Evolutionary conservation across 495 filamentous ascomycete genomes (phyloP), one percentile per base, ranked within the genome.

Genomic region (Xylaria bambusicola): DNA sequence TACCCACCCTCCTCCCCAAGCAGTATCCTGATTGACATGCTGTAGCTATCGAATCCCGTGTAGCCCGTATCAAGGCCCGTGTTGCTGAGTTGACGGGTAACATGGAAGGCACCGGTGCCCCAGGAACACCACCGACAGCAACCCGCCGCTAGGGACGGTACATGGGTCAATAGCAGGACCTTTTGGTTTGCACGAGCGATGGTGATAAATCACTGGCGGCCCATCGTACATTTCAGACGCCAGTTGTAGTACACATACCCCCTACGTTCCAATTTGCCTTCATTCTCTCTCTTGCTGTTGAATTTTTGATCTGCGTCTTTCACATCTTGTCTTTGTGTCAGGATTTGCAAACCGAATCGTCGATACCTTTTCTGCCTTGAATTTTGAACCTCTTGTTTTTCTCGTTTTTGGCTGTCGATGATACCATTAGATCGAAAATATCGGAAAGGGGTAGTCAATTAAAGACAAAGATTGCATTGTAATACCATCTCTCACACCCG

Each of bases 31-130:
- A 41, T 72, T 80, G 66, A 80, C 65, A 36, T 62, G 27, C n/a
- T 46, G 9, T 59, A 95, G 91, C 92, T 26, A 97, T 98, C 64
- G 94, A 98, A 72, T 90, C 91, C 38, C 89, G 94, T 55, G 94
- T 97, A 58, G 94, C 94, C 35, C 89, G 95, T 55, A 98, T 98
- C 82, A 97, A 97, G 76, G 95, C 95, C 55, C 84, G 94, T 35
- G 95, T 98, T 46, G 94, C 94, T 45, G 91, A 96, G 74, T 73
- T 98, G 66, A 98, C 95, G 12, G 89, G 89, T 59, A 89, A 88
- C 73, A 87, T 90, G 81, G 88, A 94, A 46, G 61, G 64, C 26
- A 57, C 52, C 27, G 51, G 33, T 15, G 47, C 64, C 50, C 70
- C 68, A 45, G 65, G 50, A 60, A 64, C 61, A 29, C 60, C 58